Evolutionary conservation across 73 alveolate genomes (phyloP).

Genomic region (Halteria grandinella): DNA sequence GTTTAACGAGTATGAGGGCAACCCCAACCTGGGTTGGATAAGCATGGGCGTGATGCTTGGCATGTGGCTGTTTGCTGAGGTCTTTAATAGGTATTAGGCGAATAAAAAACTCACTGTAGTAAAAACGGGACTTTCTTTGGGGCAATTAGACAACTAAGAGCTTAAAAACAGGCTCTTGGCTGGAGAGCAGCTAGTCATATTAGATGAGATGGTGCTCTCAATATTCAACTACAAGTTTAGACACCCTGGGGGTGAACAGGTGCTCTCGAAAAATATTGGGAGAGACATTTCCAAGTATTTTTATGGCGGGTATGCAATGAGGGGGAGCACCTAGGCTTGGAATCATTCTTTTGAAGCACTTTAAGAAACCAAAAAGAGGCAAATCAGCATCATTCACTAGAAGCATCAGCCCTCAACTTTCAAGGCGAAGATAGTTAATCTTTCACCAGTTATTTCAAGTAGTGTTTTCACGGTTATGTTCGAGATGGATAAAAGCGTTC

Average conservation of each 20-base stretch:
- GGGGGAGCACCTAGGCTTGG: slow-evolving; percentile 5
- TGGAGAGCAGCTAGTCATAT: neutral
- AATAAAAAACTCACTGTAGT: neutral
- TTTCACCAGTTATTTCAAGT: too few relatives aligned
- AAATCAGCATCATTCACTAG: neutral
- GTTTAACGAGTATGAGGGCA: neutral
- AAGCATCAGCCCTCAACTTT: neutral
- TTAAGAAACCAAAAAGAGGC: slow-evolving; percentile 15
- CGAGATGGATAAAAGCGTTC: neutral
- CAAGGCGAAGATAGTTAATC: neutral
- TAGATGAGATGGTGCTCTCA: slow-evolving; percentile 20
- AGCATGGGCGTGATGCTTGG: too few relatives aligned
- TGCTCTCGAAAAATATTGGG: slow-evolving; percentile 61
- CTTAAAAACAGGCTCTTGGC: slow-evolving; percentile 1
- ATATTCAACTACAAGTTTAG: neutral
- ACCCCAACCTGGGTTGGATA: too few relatives aligned
- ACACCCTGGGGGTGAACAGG: slow-evolving; percentile 80
- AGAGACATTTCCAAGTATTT: slow-evolving; percentile 76
- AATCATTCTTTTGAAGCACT: slow-evolving; percentile 6
- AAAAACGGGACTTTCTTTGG: too few relatives aligned
- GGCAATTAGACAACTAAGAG: too few relatives aligned
- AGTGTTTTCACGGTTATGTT: too few relatives aligned
- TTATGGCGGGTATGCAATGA: slow-evolving; percentile 72
- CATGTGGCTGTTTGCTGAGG: neutral
- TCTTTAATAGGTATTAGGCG: neutral